These are phyloP conservation scores for Penicillium digitatum DNA, from an alignment of 2,329 filamentous ascomycete genomes.

Conservation along the genomic window DNA sequence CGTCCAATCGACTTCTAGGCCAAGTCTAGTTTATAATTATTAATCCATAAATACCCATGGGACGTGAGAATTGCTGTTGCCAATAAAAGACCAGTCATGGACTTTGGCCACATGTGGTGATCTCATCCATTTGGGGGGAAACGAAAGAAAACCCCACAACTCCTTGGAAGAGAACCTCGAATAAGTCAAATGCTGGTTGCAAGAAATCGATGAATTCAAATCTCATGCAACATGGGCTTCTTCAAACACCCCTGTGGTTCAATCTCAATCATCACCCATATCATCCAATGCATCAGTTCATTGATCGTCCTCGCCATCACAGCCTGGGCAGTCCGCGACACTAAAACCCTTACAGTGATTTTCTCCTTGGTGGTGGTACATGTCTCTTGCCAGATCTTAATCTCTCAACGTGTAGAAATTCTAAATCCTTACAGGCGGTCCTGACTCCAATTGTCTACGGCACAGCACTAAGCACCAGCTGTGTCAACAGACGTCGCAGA, in stretches of 20 bases:
- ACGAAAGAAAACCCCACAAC: not conserved
- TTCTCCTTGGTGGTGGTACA: slow-evolving; percentile 16
- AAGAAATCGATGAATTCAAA: not conserved
- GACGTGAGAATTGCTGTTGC: not conserved
- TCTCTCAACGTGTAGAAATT: not conserved
- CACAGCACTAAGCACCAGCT: slow-evolving; percentile 6
- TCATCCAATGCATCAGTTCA: slow-evolving; percentile 13
- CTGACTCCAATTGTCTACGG: slow-evolving; percentile 9
- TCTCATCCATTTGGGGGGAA: not conserved
- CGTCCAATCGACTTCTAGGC: not conserved
- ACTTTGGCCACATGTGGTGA: slow-evolving; percentile 6
- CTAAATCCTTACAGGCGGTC: slow-evolving; percentile 2
- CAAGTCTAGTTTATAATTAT: not conserved
- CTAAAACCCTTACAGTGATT: slow-evolving; percentile 20
- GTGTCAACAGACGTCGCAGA: slow-evolving; percentile 3
- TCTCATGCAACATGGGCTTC: slow-evolving; percentile 1
- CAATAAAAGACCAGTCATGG: not conserved
- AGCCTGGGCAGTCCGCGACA: slow-evolving; percentile 17
- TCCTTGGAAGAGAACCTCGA: not conserved
- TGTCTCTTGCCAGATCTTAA: not conserved
- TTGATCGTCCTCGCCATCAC: slow-evolving; percentile 20
- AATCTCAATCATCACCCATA: slow-evolving; percentile 10
- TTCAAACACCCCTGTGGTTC: slow-evolving; percentile 9
- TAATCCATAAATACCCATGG: not conserved
- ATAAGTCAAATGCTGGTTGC: not conserved